A percentile compares a stretch with the other conserved stretches of the same genome.
Conservation (phyloP, 108 stramenopile genomes). For the Licmophora abbreviata region DNA sequence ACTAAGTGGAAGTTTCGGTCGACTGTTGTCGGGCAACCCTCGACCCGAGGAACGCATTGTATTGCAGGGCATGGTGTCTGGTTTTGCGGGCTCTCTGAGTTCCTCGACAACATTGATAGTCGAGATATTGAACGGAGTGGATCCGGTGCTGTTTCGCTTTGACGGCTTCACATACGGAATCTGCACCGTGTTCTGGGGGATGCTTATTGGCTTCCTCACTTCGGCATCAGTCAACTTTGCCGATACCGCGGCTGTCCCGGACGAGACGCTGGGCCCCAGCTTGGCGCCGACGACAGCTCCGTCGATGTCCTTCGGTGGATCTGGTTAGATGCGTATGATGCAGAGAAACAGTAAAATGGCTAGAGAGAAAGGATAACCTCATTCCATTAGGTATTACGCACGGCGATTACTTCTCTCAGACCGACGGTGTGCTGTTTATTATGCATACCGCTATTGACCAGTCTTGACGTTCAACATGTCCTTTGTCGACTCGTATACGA, state of each 20-base stretch:
- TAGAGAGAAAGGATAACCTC: too few species aligned
- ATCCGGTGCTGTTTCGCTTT: conserved; percentile 74
- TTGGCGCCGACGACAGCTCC: too few species aligned
- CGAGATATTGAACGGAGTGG: conserved; percentile 58
- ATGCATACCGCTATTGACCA: too few species aligned
- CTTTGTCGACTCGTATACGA: conserved; percentile 81
- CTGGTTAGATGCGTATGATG: too few species aligned
- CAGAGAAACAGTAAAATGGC: too few species aligned
- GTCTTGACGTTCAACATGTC: conserved; percentile 53
- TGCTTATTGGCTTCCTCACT: conserved; percentile 60
- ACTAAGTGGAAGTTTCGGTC: conserved; percentile 56
- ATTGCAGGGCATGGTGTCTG: conserved; percentile 62
- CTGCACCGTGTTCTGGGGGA: conserved; percentile 47
- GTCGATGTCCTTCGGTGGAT: too few species aligned
- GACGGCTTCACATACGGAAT: conserved; percentile 67
- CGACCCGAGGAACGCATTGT: conserved; percentile 56
- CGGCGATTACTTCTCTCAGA: too few species aligned
- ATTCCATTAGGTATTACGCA: too few species aligned
- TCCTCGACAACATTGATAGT: conserved; percentile 69
- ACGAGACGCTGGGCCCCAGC: too few species aligned
- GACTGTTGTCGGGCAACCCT: conserved; percentile 67
- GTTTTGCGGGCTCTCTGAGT: conserved; percentile 68
- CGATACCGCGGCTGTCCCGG: conserved; percentile 28
- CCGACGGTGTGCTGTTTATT: too few species aligned
- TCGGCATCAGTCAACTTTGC: conserved; percentile 72